Evolutionary conservation across 352 stramenopile species (phyloP).

Genomic region (Hyaloperonospora brassicae): DNA sequence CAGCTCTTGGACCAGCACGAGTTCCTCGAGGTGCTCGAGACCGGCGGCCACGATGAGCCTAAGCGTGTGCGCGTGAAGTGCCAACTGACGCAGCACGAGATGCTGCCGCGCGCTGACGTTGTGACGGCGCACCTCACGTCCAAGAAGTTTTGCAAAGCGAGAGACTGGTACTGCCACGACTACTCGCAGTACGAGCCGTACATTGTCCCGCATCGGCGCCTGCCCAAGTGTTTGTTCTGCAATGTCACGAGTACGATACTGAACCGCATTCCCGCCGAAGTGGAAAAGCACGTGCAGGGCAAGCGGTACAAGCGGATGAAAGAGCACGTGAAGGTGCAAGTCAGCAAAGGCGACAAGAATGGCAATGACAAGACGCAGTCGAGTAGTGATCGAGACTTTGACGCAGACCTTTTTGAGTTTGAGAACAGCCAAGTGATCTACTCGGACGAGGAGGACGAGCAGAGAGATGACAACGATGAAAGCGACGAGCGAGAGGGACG

Average conservation of each 20-base stretch:
- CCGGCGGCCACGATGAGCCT: conserved; percentile 32
- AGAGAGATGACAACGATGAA: conserved; percentile 28
- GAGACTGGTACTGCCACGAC: conserved; percentile 85
- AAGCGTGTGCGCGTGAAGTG: conserved; percentile 61
- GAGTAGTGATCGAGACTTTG: conserved; percentile 39
- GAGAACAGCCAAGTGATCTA: conserved; percentile 67
- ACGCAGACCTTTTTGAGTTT: conserved; percentile 79
- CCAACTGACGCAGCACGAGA: conserved; percentile 70
- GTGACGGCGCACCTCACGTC: conserved; percentile 61
- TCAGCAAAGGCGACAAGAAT: conserved; percentile 28
- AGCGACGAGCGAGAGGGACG: conserved; percentile 14
- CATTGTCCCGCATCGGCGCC: conserved; percentile 79
- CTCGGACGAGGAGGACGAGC: conserved; percentile 55
- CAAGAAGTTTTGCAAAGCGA: conserved; percentile 77
- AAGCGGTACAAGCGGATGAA: conserved; percentile 83
- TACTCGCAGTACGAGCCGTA: conserved; percentile 89
- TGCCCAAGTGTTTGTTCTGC: conserved; percentile 81
- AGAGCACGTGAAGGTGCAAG: conserved; percentile 51
- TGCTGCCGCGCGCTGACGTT: conserved; percentile 48
- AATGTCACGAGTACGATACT: conserved; percentile 79
- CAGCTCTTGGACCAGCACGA: conserved; percentile 39
- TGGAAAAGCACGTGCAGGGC: conserved; percentile 85
- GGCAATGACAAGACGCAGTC: conserved; percentile 25
- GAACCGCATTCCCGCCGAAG: conserved; percentile 84
- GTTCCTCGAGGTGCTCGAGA: conserved; percentile 48